Evolutionary conservation across 768 basidiomycete species (phyloP), one percentile per base, ranked within the genome.

Genomic region (Peribolospora kevripleyi): DNA sequence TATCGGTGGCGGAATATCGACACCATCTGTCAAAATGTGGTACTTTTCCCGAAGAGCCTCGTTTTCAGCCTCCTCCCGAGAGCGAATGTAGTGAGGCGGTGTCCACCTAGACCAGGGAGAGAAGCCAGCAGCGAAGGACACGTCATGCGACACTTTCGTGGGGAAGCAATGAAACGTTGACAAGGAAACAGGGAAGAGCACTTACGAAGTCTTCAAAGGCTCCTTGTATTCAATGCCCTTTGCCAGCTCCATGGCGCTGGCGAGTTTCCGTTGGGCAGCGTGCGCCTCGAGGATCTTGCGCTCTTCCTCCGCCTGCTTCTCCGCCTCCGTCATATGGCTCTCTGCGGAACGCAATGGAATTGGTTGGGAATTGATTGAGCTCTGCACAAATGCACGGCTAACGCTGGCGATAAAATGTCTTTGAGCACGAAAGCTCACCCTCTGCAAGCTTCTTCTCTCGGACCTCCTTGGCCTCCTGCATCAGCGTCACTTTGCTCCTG

Each of bases 401-500:
- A 13, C 6, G 50, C 14, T 2, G 51, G 37, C 41, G n/a, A 42
- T 48, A 6, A 46, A 42, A 36, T 51, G 42, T 13, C 56, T 53
- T 38, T 54, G 14, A 46, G 10, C 11, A 14, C 39, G 13, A 11
- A 64, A 70, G 49, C 63, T 46, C 54, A 84, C 86, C 82, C 70
- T 91, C 84, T 54, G 72, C 74, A 4, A 82, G 84, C 68, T 81
- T 85, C 66, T 74, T 74, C 37, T 74, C 74, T 63, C 91, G 86
- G 41, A 97, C 90, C 64, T 97, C 91, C 68, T 95, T 87, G 1
- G 93, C 93, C 66, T 93, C 88, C 63, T 87, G 67, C 51, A 98
- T 69, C 50, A 98, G 69, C 0, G 88, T 93, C 61, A 52, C 48
- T 69, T 90, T 86, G 66, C 79, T 81, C 58, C 90, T 69, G 14